Evolutionary conservation across 2,329 filamentous ascomycete genomes (phyloP), one percentile per base, ranked within the genome.

Genomic region (Tolypocladium cylindrosporum): DNA sequence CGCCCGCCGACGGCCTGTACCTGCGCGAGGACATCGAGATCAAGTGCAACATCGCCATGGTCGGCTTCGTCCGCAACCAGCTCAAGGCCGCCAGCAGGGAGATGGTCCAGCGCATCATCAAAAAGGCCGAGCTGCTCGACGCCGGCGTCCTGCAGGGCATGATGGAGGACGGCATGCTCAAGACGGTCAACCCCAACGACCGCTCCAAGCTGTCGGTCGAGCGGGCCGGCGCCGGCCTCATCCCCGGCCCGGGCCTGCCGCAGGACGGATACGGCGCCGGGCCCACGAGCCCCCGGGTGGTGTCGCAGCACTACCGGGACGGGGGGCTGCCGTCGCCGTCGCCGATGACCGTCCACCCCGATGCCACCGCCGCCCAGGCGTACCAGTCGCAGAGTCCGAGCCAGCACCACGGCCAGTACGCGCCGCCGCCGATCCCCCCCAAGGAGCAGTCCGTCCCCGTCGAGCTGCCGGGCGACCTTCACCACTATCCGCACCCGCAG

Each of bases 1-100:
- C 79, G 0, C 86, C 86, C 0, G 72, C 76, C 31, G 84, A 88
- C 59, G 86, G 86, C 0, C 71, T 89, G 3, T 89, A 89, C 64
- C 73, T 89, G 59, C 79, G 85, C 58, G 85, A 88, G 65, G 86
- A 89, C 61, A 86, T 89, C 45, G 85, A 89, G 68, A 85, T 89
- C 71, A 81, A 80, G 65, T 87, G 84, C 75, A 89, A 88, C 67
- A 74, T 89, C 56, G 79, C 85, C 59, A 78, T 88, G 71, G 77
- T 85, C 59, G 67, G 76, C 54, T 87, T 88, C 59, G 85, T 89
- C 63, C 88, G 86, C 75, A 77, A 81, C 59, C 83, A 88, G 68
- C 79, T 82, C 65, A 87, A 86, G 71, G 78, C 83, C 10, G 83
- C 86, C 9, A 85, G 83, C 64, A 85, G 84, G 62, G 79, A 86